A percentile compares a stretch with the other conserved stretches of the same genome.
Conservation (phyloP, 2,329 filamentous ascomycete genomes). For the Penicillium sp. region DNA sequence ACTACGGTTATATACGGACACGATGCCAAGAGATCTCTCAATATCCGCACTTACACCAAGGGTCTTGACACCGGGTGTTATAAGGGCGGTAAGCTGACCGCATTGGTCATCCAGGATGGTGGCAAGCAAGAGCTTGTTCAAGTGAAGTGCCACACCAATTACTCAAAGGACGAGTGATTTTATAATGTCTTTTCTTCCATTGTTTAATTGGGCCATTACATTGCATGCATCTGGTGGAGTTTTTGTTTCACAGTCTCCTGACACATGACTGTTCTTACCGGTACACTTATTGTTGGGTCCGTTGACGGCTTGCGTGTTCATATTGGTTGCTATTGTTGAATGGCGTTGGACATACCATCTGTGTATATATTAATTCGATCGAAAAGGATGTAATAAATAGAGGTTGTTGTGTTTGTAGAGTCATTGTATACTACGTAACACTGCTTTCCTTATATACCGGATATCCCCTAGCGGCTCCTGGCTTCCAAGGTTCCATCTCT, state of each 20-base stretch:
- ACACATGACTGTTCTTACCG: background rate
- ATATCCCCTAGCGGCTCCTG: too few relatives aligned
- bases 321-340: background rate
- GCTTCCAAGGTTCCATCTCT: too few relatives aligned
- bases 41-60: slow-evolving; percentile 68
- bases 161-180: slow-evolving; percentile 20
- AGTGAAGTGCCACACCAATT: slow-evolving; percentile 40
- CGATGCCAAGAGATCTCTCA: slow-evolving; percentile 71
- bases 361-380: background rate
- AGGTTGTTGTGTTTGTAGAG: background rate
- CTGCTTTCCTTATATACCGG: too few relatives aligned
- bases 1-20: slow-evolving; percentile 84
- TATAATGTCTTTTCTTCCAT: background rate
- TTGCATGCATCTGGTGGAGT: slow-evolving; percentile 4
- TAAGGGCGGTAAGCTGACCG: slow-evolving; percentile 72
- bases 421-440: background rate
- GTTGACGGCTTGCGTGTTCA: background rate
- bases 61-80: slow-evolving; percentile 86
- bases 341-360: background rate
- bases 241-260: background rate
- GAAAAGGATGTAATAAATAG: background rate
- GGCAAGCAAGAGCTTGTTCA: slow-evolving; percentile 44
- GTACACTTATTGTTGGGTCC: background rate
- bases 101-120: slow-evolving; percentile 68
- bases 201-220: background rate